phyloP scores from a whole-genome alignment of 2,329 filamentous ascomycete genomes.

The Escovopsis sp. region DNA sequence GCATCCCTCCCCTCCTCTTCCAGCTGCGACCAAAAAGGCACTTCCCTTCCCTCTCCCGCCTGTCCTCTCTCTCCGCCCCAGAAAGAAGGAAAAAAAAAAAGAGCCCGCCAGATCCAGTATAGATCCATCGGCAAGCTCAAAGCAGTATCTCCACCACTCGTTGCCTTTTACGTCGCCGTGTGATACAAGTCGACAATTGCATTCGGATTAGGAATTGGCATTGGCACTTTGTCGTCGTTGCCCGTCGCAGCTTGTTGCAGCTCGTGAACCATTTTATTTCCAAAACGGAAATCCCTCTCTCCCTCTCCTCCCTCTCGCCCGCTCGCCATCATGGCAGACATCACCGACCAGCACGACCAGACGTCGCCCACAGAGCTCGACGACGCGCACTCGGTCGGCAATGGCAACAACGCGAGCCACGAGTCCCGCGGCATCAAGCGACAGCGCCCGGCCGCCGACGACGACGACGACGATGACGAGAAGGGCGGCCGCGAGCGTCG shows the following conservation, averaged over 20 bases:
- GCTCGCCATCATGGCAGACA: constrained; percentile 51
- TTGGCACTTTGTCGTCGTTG: constrained; percentile 5
- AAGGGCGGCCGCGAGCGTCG: constrained; percentile 94
- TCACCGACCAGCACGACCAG: constrained; percentile 64
- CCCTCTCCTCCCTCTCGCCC: no score
- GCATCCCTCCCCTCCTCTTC: no score
- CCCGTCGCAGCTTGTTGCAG: constrained; percentile 5
- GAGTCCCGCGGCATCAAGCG: constrained; percentile 83
- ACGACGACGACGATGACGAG: constrained; percentile 95
- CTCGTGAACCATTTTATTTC: constrained; percentile 1
- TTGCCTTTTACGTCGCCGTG: constrained; percentile 31
- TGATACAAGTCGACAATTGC: constrained; percentile 9
- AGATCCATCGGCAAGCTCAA: constrained; percentile 51
- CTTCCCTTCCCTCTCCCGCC: constrained; percentile 30
- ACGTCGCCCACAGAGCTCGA: constrained; percentile 61
- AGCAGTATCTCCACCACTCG: constrained; percentile 48
- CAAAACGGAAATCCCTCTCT: not conserved
- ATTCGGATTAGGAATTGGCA: constrained; percentile 7
- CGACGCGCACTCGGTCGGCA: constrained; percentile 56
- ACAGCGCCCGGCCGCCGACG: constrained; percentile 70
- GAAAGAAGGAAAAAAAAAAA: not conserved
- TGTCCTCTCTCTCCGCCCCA: constrained; percentile 7
- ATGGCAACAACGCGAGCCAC: constrained; percentile 49
- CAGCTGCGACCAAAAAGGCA: constrained; percentile 35
- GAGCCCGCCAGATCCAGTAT: constrained; percentile 45